Conservation (phyloP, 2,329 filamentous ascomycete species). For the Phymatotrichopsis omnivora region DNA sequence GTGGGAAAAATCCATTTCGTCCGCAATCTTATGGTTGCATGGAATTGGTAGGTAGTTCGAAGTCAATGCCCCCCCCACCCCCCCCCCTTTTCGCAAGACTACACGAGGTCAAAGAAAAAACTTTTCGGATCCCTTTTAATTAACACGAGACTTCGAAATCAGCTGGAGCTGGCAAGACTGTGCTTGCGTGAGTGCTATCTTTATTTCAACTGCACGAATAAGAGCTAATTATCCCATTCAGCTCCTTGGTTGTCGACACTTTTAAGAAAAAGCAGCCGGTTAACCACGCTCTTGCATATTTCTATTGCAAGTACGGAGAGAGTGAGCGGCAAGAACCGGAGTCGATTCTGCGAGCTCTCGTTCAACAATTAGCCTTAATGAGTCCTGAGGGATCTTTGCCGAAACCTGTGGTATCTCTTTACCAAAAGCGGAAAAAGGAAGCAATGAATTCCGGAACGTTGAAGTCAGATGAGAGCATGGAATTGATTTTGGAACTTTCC, state of each 20-base stretch:
- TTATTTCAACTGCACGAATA: no score
- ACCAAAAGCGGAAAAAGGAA: constrained; percentile 2
- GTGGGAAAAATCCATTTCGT: not conserved
- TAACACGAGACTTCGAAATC: no score
- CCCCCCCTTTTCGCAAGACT: no score
- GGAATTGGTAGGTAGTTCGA: not conserved
- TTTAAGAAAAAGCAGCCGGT: constrained; percentile 22
- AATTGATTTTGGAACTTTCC: constrained; percentile 4
- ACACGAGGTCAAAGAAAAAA: no score
- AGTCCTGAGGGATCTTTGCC: constrained; percentile 1
- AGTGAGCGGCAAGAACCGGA: constrained; percentile 28
- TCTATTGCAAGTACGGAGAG: constrained; percentile 34
- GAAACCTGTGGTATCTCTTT: constrained; percentile 18
- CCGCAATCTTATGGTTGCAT: not conserved
- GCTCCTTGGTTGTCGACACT: constrained; percentile 5
- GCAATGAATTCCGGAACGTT: not conserved
- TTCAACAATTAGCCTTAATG: constrained; percentile 25
- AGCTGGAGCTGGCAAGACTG: constrained; percentile 31
- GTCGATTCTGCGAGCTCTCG: constrained; percentile 31
- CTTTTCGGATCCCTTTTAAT: no score
- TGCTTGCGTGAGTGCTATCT: constrained; percentile 34
- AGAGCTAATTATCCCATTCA: no score
- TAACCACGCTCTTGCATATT: constrained; percentile 33
- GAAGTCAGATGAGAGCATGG: not conserved
- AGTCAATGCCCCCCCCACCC: no score